These are phyloP conservation scores for Colletotrichum lentis DNA, from an alignment of 2,329 filamentous ascomycete species.

Conservation along the genomic window DNA sequence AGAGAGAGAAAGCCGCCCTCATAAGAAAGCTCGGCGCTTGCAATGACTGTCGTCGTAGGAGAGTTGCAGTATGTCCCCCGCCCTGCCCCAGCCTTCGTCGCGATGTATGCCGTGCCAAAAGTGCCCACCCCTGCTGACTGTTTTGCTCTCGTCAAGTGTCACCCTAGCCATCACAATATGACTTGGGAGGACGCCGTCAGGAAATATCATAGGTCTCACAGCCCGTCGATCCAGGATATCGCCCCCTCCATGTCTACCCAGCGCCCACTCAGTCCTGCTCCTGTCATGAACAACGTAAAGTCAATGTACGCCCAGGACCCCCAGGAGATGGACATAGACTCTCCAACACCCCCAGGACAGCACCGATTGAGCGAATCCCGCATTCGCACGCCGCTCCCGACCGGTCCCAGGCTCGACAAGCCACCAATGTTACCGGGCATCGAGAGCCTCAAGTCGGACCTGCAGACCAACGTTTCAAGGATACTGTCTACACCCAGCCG, in stretches of 20 bases:
- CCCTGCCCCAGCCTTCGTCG: background rate
- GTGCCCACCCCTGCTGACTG: conserved; percentile 36
- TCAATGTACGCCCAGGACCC: conserved; percentile 55
- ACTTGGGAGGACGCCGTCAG: conserved; percentile 66
- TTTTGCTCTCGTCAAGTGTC: conserved; percentile 54
- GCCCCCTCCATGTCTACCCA: conserved; percentile 52
- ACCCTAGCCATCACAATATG: conserved; percentile 68
- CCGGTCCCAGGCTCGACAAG: conserved; percentile 63
- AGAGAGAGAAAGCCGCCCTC: conserved; percentile 66
- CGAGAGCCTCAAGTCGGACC: conserved; percentile 60
- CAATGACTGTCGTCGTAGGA: conserved; percentile 61
- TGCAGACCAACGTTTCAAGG: conserved; percentile 60
- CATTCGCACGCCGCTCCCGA: conserved; percentile 64
- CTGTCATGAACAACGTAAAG: conserved; percentile 48
- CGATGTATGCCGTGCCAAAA: background rate
- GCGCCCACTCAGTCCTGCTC: conserved; percentile 58
- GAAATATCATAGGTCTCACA: conserved; percentile 63
- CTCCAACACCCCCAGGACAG: conserved; percentile 49
- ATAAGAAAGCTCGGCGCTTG: conserved; percentile 69
- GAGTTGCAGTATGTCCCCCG: conserved; percentile 63
- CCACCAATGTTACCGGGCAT: conserved; percentile 59
- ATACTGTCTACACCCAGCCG: conserved; percentile 60
- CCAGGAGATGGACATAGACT: conserved; percentile 67
- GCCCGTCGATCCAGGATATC: conserved; percentile 60
- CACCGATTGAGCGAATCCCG: conserved; percentile 57